Percentiles rank a stretch among this genome's conserved stretches.
These are phyloP conservation scores for Flaveria robusta DNA, from an alignment of 129 eudicot species.

Conservation along the genomic window DNA sequence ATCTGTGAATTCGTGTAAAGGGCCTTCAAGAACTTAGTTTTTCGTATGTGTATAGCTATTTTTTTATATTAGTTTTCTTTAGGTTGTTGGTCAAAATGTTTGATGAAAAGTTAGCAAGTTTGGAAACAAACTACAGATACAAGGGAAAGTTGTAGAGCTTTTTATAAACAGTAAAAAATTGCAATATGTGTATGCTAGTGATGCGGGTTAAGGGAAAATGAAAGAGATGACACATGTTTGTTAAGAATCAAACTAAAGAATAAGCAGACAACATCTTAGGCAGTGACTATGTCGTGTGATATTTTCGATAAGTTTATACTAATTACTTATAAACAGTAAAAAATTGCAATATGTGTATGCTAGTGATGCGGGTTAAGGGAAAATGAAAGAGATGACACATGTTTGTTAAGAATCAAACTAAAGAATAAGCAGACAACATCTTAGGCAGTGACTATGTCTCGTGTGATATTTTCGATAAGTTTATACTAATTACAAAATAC, in stretches of 20 bases:
- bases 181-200: background rate
- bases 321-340: conserved; percentile 6
- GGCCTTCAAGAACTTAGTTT: background rate
- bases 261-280: background rate
- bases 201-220: background rate
- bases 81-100: background rate
- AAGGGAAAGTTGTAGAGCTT: too few relatives aligned
- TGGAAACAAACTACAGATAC: background rate
- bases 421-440: too few relatives aligned
- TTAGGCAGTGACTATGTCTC: conserved; percentile 19
- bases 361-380: background rate
- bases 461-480: conserved; percentile 51
- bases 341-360: background rate
- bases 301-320: conserved; percentile 50
- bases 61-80: background rate
- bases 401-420: background rate
- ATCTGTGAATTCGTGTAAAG: background rate
- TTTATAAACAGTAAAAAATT: background rate
- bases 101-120: background rate
- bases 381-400: background rate
- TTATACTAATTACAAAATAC: conserved; percentile 37
- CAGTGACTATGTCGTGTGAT: conserved; percentile 27
- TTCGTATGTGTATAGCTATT: background rate
- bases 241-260: background rate
- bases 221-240: background rate